Conservation (phyloP, 495 filamentous ascomycete species). For the Hypoxylon crocopeplum region DNA sequence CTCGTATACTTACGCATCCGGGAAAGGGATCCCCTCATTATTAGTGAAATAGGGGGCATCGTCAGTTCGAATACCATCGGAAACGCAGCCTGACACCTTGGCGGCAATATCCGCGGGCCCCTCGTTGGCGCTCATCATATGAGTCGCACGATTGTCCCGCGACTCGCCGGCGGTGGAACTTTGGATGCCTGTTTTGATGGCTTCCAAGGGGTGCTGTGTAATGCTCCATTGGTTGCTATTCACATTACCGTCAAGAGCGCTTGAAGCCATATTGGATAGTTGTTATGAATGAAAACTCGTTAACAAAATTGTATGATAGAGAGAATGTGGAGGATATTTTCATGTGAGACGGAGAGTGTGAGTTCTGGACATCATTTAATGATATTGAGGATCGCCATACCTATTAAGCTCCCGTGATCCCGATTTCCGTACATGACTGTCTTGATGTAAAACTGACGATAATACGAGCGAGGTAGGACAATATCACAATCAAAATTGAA, state of each 20-base stretch:
- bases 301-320: too few species aligned
- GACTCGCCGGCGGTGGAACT: constrained; percentile 34
- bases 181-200: constrained; percentile 39
- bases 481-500: neutral
- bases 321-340: too few species aligned
- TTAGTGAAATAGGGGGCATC: constrained; percentile 64
- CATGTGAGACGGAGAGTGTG: too few species aligned
- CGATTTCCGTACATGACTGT: neutral
- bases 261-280: constrained; percentile 19
- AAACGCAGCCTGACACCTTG: constrained; percentile 57
- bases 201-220: constrained; percentile 41
- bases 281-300: neutral
- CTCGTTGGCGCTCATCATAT: constrained; percentile 58
- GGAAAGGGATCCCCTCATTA: constrained; percentile 64
- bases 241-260: neutral
- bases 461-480: neutral
- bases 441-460: constrained; percentile 18
- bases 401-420: too few species aligned
- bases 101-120: constrained; percentile 63
- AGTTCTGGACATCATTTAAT: too few species aligned
- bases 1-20: constrained; percentile 47
- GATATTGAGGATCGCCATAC: too few species aligned
- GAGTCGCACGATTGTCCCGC: constrained; percentile 37
- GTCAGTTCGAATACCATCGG: constrained; percentile 56
- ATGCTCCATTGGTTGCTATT: constrained; percentile 40